Percentiles rank a stretch among this genome's conserved stretches.
Conservation (phyloP, 148 eudicot species). For the Rhododendron mucronatum region DNA sequence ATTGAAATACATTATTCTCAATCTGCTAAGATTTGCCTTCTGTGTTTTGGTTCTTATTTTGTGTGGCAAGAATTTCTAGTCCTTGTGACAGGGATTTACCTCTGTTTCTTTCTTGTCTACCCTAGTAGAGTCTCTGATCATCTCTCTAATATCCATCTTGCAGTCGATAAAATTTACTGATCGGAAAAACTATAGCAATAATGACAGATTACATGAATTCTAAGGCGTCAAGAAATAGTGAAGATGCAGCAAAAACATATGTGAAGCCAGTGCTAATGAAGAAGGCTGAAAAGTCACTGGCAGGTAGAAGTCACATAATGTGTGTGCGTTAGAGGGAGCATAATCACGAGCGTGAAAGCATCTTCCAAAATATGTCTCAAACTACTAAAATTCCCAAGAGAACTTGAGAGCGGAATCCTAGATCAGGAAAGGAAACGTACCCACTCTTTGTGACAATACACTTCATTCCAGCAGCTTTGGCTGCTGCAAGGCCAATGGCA, state of each 20-base stretch:
- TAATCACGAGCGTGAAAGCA: background rate
- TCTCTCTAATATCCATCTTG: no score
- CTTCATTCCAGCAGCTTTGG: constrained; percentile 98
- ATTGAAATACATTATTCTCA: no score
- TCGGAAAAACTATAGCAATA: background rate
- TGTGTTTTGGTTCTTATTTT: no score
- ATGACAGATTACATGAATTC: background rate
- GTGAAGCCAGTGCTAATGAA: background rate
- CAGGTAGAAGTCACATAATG: background rate
- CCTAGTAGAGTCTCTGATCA: no score
- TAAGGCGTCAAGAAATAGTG: background rate
- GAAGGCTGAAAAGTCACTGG: background rate
- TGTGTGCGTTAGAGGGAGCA: background rate
- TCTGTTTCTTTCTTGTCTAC: no score
- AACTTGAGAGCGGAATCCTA: background rate
- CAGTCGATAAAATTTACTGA: background rate
- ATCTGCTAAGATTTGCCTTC: no score
- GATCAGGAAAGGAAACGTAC: constrained; percentile 31
- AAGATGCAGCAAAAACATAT: background rate
- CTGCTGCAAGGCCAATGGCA: constrained; percentile 94
- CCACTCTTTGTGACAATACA: constrained; percentile 97
- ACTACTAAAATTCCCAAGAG: background rate
- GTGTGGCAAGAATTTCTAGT: no score
- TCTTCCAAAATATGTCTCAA: no score
- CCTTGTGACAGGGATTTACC: no score